Evolutionary conservation across 768 basidiomycete genomes (phyloP), one percentile per base, ranked within the genome.

Genomic region (Russula griseocarnosa): DNA sequence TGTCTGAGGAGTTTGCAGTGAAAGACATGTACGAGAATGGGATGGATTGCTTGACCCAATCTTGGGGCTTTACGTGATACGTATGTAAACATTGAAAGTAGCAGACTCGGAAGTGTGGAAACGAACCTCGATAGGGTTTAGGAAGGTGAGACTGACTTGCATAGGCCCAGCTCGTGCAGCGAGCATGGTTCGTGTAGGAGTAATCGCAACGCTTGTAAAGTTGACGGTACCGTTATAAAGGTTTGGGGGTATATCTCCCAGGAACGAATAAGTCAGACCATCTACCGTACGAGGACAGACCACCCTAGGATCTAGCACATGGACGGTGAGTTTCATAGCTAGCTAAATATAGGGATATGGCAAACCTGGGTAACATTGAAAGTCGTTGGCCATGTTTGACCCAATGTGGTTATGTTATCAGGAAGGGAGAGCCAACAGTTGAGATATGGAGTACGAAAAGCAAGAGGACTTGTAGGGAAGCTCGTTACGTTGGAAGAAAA

Each of bases 1-100:
- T 74, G 55, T 79, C 77, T n/a, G 68, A 65, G 0, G 77, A 67
- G 7, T 34, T 47, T 7, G 72, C 75, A 5, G 71, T 68, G 10
- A 79, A 62, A 9, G 72, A 65, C 18, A 78, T 30, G 60, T 79
- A 79, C 9, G 76, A 74, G 66, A 78, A 78, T 2, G 78, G 77
- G 2, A 79, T 58, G 1, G 78, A 78, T 59, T 77, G 76, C 24
- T 69, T 70, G 52, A 76, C 73, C 60, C 74, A 72, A 64, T 79
- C 74, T 13, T 69, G 66, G 0, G 77, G 75, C 75, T 77, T 22
- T 13, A 14, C 2, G 34, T 46, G 20, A 54, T n/a, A 24, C 44
- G 10, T n/a, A 38, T 22, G 26, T 36, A 8, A 7, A 38, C 13
- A 11, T 30, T 13, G n/a, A 18, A 47, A 3, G 3, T 2, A 34